These are phyloP conservation scores for Pyrenochaeta sp. DNA, from an alignment of 2,329 filamentous ascomycete species.

Conservation along the genomic window DNA sequence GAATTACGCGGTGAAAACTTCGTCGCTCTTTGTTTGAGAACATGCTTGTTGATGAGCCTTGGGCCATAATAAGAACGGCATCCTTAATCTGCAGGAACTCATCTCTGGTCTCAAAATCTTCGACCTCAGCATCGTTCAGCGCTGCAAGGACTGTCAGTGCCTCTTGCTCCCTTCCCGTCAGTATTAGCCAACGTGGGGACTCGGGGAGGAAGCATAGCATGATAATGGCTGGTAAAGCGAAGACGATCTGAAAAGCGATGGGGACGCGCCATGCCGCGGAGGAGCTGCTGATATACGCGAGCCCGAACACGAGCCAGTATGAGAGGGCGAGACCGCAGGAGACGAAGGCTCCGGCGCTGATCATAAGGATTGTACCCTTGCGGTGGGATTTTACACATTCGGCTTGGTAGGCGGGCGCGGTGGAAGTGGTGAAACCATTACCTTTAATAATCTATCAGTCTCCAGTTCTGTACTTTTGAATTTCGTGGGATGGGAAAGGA, in stretches of 20 bases:
- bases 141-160: slow-evolving; percentile 43
- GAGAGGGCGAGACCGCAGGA: slow-evolving; percentile 58
- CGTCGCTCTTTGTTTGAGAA: slow-evolving; percentile 48
- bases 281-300: slow-evolving; percentile 53
- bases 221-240: slow-evolving; percentile 63
- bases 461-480: neutral
- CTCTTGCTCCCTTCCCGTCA: slow-evolving; percentile 62
- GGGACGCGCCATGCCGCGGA: slow-evolving; percentile 61
- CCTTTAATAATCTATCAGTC: slow-evolving; percentile 36
- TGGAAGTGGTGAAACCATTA: slow-evolving; percentile 62
- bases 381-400: slow-evolving; percentile 56
- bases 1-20: slow-evolving; percentile 52
- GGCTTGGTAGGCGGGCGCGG: slow-evolving; percentile 62
- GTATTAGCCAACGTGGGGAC: slow-evolving; percentile 66
- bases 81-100: slow-evolving; percentile 54
- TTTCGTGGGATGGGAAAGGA: slow-evolving; percentile 1
- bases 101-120: slow-evolving; percentile 38
- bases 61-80: slow-evolving; percentile 41
- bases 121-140: slow-evolving; percentile 37
- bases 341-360: slow-evolving; percentile 61
- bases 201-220: slow-evolving; percentile 63
- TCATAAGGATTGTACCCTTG: slow-evolving; percentile 58
- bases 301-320: slow-evolving; percentile 64
- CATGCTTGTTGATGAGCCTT: slow-evolving; percentile 33
- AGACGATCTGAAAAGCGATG: slow-evolving; percentile 65